Percentiles rank a stretch among this genome's conserved stretches.
These are phyloP conservation scores for Tuber magnatum DNA, from an alignment of 495 filamentous ascomycete genomes.

Conservation along the genomic window DNA sequence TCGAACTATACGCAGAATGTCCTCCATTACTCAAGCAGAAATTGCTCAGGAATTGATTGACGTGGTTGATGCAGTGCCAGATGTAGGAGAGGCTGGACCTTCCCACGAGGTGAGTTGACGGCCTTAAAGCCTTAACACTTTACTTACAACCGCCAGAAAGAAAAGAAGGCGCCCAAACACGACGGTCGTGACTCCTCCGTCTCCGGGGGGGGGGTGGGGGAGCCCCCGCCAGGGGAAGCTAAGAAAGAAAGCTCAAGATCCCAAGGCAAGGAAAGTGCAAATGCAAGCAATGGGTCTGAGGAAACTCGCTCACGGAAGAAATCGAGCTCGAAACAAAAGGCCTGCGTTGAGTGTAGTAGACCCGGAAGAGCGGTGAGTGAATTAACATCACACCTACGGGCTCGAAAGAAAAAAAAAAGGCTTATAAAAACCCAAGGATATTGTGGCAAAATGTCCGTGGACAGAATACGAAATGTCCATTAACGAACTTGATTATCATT, in stretches of 20 bases:
- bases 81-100: not conserved
- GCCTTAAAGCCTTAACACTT: slow-evolving; percentile 3
- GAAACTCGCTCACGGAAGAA: not conserved
- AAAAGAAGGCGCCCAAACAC: not conserved
- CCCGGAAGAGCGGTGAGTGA: not conserved
- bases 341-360: not conserved
- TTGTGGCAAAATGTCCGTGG: not conserved
- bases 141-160: not conserved
- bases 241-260: not conserved
- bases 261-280: slow-evolving; percentile 3
- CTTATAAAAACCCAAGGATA: not conserved
- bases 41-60: not conserved
- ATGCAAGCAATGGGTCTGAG: not conserved
- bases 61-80: not conserved
- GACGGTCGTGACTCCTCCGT: not conserved
- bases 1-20: not conserved
- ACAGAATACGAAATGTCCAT: slow-evolving; percentile 1
- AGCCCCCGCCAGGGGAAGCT: not conserved
- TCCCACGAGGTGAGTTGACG: slow-evolving; percentile 4
- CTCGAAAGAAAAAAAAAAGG: not conserved
- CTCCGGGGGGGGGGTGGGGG: not conserved
- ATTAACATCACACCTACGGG: not conserved
- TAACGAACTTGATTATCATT: not conserved
- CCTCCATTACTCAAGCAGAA: not conserved
- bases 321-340: not conserved